Evolutionary conservation across 2,329 filamentous ascomycete genomes (phyloP).

Genomic region (Xylogone sp.): DNA sequence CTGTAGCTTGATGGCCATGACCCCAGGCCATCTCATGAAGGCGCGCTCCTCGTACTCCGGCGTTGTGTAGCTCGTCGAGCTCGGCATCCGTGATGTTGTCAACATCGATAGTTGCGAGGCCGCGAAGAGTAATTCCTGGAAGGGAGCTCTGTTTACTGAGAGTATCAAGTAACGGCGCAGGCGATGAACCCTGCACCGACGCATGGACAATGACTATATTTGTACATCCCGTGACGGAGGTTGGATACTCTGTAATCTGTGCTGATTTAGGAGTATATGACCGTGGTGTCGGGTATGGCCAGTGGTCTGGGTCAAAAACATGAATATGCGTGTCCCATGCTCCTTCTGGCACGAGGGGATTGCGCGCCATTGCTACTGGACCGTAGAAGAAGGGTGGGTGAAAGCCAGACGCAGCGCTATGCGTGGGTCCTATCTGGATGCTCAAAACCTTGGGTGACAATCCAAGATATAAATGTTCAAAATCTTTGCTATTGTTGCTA

Average conservation of each 20-base stretch:
- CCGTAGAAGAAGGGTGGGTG: no score
- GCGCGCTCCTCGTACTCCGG: constrained; percentile 19
- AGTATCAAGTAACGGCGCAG: constrained; percentile 16
- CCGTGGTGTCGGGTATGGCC: constrained; percentile 13
- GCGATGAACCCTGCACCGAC: constrained; percentile 20
- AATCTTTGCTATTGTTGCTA: no score
- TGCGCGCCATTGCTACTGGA: background rate
- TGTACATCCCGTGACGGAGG: constrained; percentile 14
- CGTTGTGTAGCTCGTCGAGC: constrained; percentile 18
- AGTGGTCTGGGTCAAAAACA: constrained; percentile 17
- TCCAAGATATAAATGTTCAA: no score
- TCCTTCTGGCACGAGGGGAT: constrained; percentile 1
- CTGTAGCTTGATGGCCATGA: constrained; percentile 13
- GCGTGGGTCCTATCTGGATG: no score
- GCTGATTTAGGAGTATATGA: constrained; percentile 22
- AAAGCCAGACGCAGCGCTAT: no score
- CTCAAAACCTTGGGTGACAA: no score
- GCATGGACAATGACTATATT: constrained; percentile 22
- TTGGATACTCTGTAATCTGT: constrained; percentile 17
- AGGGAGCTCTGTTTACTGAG: constrained; percentile 7
- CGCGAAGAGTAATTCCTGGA: background rate
- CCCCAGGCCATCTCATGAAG: constrained; percentile 22
- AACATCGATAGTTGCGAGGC: background rate
- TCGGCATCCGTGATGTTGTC: constrained; percentile 16
- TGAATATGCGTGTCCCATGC: constrained; percentile 19